Percentiles rank a stretch among this genome's conserved stretches.
Evolutionary conservation across 257 asterid species (phyloP).

Genomic region (Scutellaria baicalensis): DNA sequence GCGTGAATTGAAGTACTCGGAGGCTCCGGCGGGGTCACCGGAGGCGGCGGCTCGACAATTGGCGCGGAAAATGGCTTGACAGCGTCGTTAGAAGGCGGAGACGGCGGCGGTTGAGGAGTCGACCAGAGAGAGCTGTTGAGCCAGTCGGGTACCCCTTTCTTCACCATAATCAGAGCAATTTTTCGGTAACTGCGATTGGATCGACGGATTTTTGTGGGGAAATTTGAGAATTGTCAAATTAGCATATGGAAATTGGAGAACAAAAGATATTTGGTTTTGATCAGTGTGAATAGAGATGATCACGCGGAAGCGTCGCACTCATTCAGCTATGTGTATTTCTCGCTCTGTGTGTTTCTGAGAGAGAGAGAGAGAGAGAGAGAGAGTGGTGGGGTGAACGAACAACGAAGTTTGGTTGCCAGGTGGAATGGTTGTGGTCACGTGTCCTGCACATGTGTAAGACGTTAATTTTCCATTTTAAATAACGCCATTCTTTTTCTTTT

Average conservation of each 20-base stretch:
- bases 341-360: not conserved
- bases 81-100: conserved; percentile 22
- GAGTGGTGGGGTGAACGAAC: conserved; percentile 1
- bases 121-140: conserved; percentile 82
- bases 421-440: conserved; percentile 19
- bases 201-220: not conserved
- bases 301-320: not conserved
- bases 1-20: conserved; percentile 15
- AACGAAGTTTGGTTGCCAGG: conserved; percentile 15
- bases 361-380: conserved; percentile 2
- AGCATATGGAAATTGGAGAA: not conserved
- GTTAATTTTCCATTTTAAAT: no score
- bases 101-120: conserved; percentile 27
- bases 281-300: not conserved
- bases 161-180: conserved; percentile 27
- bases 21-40: conserved; percentile 25
- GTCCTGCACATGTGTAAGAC: conserved; percentile 3
- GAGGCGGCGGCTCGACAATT: conserved; percentile 30
- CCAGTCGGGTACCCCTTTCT: conserved; percentile 70
- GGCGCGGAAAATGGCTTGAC: conserved; percentile 22
- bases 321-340: not conserved
- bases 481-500: no score
- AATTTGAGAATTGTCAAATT: not conserved
- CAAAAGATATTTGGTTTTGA: not conserved
- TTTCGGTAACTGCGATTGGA: not conserved